Base-by-base conservation (phyloP, 2,329 filamentous ascomycete species). In the Zalaria obscura region DNA sequence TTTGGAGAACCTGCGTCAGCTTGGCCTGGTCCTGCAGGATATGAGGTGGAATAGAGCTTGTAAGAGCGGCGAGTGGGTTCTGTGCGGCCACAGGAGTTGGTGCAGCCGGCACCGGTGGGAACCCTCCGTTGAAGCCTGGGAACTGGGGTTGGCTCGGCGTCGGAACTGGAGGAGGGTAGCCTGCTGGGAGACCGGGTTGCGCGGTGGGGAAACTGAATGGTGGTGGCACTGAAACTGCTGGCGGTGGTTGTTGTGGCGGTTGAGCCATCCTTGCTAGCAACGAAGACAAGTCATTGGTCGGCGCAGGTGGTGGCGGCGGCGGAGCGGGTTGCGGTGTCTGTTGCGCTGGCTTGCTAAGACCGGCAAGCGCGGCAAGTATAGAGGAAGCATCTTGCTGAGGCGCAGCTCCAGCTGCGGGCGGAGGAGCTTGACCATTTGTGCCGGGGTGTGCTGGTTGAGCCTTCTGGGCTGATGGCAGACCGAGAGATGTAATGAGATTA, bases 1-100 rank as follows among this genome's bases (percentile, higher is more conserved):
- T 64, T 58, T 81, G 68, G 42, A 88, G 68, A 55, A 87, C 82
- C 56, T 83, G 73, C 50, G 83, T 76, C 43, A 82, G 66, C 47
- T 72, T 76, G 47, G 49, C 60, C 11, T 50, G 51, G 36, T 60
- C 54, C 41, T 55, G 56, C 39, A 61, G 46, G 39, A 60, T 60
- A 45, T 59, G 58, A 18, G 56, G 50, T 18, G 61, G 60, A 11
- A 64, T 47, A 18, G 58, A 47, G 35, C 52, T 26, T 50, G 53
- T 33, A 56, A 43, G 27, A 25, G 36, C 40, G 7, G 33, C 38
- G 4, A 36, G 26, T 29, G 38, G 33, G 4, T 31, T 36, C 7
- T 28, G 37, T n/a, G 27, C 5, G 1, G 41, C 36, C 10, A 10
- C 27, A 5, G 27, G 31, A n/a, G 34, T 27, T 5, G 38, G 11